Percentiles rank a stretch among this genome's conserved stretches.
These are phyloP conservation scores for Macrolepiota fuliginosa DNA, from an alignment of 768 basidiomycete genomes.

Conservation along the genomic window DNA sequence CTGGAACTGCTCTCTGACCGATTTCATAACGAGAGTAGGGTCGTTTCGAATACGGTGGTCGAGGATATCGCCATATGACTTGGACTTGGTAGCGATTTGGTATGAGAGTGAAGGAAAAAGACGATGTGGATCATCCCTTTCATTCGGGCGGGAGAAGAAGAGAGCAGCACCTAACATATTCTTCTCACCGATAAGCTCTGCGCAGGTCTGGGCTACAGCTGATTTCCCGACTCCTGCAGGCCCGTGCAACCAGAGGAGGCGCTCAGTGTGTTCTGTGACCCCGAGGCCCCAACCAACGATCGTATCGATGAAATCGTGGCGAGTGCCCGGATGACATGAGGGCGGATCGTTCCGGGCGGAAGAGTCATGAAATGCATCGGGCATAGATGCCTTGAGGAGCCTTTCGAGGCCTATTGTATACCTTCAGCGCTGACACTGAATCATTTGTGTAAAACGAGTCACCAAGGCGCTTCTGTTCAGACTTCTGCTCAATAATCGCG, in stretches of 20 bases:
- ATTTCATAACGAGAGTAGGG: not conserved
- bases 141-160: conserved; percentile 1
- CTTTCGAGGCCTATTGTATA: not conserved
- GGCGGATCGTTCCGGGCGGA: not conserved
- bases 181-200: not conserved
- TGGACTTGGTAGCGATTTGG: not conserved
- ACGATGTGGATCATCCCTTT: not conserved
- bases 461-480: not conserved
- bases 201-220: not conserved
- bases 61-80: not conserved
- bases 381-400: not conserved
- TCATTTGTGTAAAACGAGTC: not conserved
- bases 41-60: not conserved
- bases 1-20: not conserved
- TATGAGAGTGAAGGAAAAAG: conserved; percentile 1
- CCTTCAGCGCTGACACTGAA: not conserved
- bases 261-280: not conserved
- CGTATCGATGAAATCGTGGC: not conserved
- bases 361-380: not conserved
- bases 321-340: not conserved
- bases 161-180: not conserved
- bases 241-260: not conserved
- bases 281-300: not conserved
- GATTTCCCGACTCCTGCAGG: conserved; percentile 3
- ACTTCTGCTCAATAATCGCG: too few species aligned